These are phyloP conservation scores for Schizochytrium sp. DNA, from an alignment of 108 stramenopile genomes.

Conservation along the genomic window DNA sequence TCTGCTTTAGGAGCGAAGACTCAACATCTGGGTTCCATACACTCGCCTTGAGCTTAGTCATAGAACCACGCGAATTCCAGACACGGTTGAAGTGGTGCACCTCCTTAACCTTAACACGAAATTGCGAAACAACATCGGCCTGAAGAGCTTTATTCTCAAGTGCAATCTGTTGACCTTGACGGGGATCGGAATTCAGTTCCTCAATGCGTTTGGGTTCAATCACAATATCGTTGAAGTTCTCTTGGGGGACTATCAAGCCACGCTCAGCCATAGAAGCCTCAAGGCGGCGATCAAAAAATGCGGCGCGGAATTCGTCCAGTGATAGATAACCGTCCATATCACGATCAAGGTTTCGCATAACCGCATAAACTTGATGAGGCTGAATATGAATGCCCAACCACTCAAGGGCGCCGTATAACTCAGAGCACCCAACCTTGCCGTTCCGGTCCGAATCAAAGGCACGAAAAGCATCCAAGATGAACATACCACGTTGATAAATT, in stretches of 20 bases:
- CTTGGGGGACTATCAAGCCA: slow-evolving; percentile 54
- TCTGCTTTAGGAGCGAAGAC: slow-evolving; percentile 18
- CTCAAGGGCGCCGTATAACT: slow-evolving; percentile 92
- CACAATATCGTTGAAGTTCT: slow-evolving; percentile 63
- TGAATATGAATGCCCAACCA: slow-evolving; percentile 82
- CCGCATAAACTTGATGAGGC: slow-evolving; percentile 72
- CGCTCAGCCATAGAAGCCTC: slow-evolving; percentile 6
- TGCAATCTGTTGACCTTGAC: not conserved
- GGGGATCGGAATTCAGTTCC: not conserved
- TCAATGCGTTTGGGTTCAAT: slow-evolving; percentile 51
- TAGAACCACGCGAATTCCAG: slow-evolving; percentile 73
- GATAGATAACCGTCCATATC: slow-evolving; percentile 70
- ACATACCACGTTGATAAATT: slow-evolving; percentile 71
- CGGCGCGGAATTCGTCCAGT: slow-evolving; percentile 76
- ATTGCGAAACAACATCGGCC: slow-evolving; percentile 26
- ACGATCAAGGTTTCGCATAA: slow-evolving; percentile 72
- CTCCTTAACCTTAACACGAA: slow-evolving; percentile 71
- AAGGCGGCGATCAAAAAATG: slow-evolving; percentile 69
- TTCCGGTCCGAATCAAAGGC: slow-evolving; percentile 93
- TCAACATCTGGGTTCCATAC: slow-evolving; percentile 69
- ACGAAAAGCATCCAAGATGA: slow-evolving; percentile 87
- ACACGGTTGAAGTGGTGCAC: slow-evolving; percentile 64
- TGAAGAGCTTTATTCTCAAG: slow-evolving; percentile 38
- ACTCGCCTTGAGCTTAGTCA: slow-evolving; percentile 69
- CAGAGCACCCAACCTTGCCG: slow-evolving; percentile 90